Evolutionary conservation across 2,329 filamentous ascomycete genomes (phyloP).

Genomic region (Monilinia fructigena): DNA sequence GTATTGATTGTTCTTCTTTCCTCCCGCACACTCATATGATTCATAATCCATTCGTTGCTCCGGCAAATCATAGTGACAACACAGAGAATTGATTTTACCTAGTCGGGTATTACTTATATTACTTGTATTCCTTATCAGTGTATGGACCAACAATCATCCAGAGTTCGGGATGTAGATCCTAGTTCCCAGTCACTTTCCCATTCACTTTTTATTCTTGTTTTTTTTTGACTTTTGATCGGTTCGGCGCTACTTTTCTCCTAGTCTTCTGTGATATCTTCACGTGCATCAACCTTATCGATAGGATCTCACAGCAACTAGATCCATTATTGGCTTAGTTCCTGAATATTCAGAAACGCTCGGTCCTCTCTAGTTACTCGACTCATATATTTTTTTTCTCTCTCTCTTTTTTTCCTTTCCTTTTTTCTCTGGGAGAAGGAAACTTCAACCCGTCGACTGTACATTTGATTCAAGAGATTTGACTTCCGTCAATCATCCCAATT

Average conservation of each 20-base stretch:
- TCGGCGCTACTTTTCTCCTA: background rate
- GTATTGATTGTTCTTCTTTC: no score
- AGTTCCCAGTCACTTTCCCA: background rate
- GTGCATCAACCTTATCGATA: background rate
- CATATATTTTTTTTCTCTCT: slow-evolving; percentile 20
- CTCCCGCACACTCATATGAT: no score
- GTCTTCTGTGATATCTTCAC: background rate
- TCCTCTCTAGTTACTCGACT: background rate
- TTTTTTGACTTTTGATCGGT: background rate
- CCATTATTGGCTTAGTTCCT: slow-evolving; percentile 1
- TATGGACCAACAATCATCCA: background rate
- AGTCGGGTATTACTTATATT: no score
- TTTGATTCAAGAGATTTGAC: slow-evolving; percentile 43
- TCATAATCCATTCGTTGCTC: background rate
- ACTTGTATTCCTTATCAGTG: no score
- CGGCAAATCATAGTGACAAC: slow-evolving; percentile 7
- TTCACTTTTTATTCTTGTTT: background rate
- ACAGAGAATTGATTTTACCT: background rate
- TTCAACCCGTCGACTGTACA: slow-evolving; percentile 59
- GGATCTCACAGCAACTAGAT: background rate
- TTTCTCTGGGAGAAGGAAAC: slow-evolving; percentile 55
- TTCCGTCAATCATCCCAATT: slow-evolving; percentile 3
- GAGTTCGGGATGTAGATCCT: background rate
- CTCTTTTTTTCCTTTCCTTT: slow-evolving; percentile 41
- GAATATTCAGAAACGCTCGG: background rate